phyloP scores from a whole-genome alignment of 2,329 filamentous ascomycete genomes.

The Penicillium sp. region DNA sequence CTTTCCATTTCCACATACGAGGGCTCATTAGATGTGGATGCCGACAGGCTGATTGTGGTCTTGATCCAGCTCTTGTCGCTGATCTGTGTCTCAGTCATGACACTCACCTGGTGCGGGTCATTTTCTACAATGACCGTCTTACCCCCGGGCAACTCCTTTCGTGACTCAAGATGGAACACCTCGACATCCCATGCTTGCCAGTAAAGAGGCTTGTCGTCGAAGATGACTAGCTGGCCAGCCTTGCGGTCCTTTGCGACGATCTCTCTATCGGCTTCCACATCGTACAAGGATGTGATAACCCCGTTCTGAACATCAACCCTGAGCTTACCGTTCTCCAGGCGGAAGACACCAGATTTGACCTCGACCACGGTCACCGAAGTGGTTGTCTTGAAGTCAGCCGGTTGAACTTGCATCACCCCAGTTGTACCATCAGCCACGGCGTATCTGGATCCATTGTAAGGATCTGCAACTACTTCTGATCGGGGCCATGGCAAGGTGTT shows the following conservation, averaged over 20 bases:
- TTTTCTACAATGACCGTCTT: slow-evolving; percentile 70
- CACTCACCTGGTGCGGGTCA: slow-evolving; percentile 72
- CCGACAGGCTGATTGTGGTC: slow-evolving; percentile 77
- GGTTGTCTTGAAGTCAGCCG: slow-evolving; percentile 24
- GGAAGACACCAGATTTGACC: slow-evolving; percentile 63
- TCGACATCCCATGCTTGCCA: slow-evolving; percentile 99
- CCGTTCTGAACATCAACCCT: slow-evolving; percentile 71
- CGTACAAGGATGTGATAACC: slow-evolving; percentile 79
- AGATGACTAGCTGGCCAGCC: slow-evolving; percentile 89
- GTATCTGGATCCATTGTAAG: slow-evolving; percentile 39
- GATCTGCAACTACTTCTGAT: slow-evolving; percentile 68
- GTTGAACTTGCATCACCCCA: slow-evolving; percentile 43
- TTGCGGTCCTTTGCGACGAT: slow-evolving; percentile 70
- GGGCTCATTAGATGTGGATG: slow-evolving; percentile 63
- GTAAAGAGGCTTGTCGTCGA: slow-evolving; percentile 95
- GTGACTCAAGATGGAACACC: slow-evolving; percentile 87
- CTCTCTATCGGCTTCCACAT: slow-evolving; percentile 71
- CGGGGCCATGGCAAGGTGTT: slow-evolving; percentile 89
- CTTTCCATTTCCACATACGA: slow-evolving; percentile 75
- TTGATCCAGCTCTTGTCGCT: slow-evolving; percentile 83
- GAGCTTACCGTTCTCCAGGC: slow-evolving; percentile 76
- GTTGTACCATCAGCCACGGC: slow-evolving; percentile 50
- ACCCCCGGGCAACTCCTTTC: slow-evolving; percentile 69
- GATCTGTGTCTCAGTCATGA: slow-evolving; percentile 82
- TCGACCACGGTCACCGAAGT: slow-evolving; percentile 52